Evolutionary conservation across 2,329 filamentous ascomycete species (phyloP).

Genomic region (Geosmithia morbida): DNA sequence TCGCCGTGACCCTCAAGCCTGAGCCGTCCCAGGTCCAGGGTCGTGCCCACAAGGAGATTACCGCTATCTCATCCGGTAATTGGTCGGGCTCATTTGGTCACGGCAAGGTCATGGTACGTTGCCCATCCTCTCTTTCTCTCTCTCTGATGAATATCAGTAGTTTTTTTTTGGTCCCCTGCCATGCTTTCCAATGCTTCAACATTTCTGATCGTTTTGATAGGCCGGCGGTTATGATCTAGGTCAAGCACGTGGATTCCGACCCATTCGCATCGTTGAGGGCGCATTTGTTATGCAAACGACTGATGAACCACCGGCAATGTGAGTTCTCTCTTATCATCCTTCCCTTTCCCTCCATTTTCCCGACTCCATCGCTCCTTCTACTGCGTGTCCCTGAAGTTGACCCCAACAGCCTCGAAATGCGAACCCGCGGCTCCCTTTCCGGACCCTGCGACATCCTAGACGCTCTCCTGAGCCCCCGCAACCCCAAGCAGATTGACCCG

Average conservation of each 20-base stretch:
- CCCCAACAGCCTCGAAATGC: conserved; percentile 22
- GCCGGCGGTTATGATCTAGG: conserved; percentile 27
- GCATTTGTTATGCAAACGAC: conserved; percentile 32
- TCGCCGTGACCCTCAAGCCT: conserved; percentile 29
- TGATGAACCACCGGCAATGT: conserved; percentile 30
- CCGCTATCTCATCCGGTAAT: conserved; percentile 28
- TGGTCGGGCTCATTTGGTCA: conserved; percentile 35
- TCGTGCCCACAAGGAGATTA: conserved; percentile 31
- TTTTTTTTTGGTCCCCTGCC: too few species aligned
- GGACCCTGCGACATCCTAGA: conserved; percentile 28
- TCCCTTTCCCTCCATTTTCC: too few species aligned
- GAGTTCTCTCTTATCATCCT: conserved; percentile 6
- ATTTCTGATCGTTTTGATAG: conserved; percentile 8
- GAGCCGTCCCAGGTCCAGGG: conserved; percentile 24
- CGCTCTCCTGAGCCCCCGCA: conserved; percentile 19
- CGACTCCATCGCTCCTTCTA: too few species aligned
- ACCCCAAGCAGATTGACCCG: conserved; percentile 23
- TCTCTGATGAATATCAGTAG: too few species aligned
- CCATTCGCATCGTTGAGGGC: conserved; percentile 29
- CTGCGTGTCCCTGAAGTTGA: background rate
- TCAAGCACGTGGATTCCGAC: conserved; percentile 22
- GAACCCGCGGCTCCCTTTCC: conserved; percentile 30
- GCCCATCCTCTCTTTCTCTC: too few species aligned
- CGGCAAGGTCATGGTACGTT: conserved; percentile 28
- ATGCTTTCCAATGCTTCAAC: too few species aligned